Percentiles rank a stretch among this genome's conserved stretches.
phyloP scores from a whole-genome alignment of 345 rosid genomes.

The Geranium brycei region DNA sequence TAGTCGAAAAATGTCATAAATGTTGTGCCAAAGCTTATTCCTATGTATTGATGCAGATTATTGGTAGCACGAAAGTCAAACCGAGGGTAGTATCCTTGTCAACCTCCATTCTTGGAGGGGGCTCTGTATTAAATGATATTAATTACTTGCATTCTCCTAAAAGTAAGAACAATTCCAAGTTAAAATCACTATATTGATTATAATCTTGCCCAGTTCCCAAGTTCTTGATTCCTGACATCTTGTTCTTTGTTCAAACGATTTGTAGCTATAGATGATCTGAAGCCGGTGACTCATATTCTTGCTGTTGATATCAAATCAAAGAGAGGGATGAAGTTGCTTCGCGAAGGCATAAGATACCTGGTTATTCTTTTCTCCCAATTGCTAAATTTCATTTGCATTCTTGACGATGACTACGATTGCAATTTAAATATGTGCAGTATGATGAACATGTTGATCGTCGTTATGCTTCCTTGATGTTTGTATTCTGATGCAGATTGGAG shows the following conservation, averaged over 20 bases:
- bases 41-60: conserved; percentile 42
- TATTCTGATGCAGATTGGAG: conserved; percentile 47
- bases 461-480: conserved; percentile 14
- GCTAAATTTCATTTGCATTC: conserved; percentile 3
- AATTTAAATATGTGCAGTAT: not conserved
- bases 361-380: conserved; percentile 22
- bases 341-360: conserved; percentile 79
- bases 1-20: not conserved
- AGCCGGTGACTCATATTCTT: conserved; percentile 94
- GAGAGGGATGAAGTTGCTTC: conserved; percentile 74
- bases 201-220: conserved; percentile 10
- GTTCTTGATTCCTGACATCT: conserved; percentile 9
- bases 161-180: conserved; percentile 40
- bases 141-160: conserved; percentile 76
- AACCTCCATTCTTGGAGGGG: conserved; percentile 45
- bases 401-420: not conserved
- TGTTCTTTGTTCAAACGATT: conserved; percentile 13
- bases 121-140: conserved; percentile 47
- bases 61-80: conserved; percentile 45
- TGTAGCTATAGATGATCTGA: conserved; percentile 74
- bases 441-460: not conserved
- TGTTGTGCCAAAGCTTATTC: not conserved
- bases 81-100: conserved; percentile 60
- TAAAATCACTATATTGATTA: conserved; percentile 9
- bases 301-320: conserved; percentile 60